Evolutionary conservation across 2,329 filamentous ascomycete genomes (phyloP).

Genomic region (Bipolaris zeicola): DNA sequence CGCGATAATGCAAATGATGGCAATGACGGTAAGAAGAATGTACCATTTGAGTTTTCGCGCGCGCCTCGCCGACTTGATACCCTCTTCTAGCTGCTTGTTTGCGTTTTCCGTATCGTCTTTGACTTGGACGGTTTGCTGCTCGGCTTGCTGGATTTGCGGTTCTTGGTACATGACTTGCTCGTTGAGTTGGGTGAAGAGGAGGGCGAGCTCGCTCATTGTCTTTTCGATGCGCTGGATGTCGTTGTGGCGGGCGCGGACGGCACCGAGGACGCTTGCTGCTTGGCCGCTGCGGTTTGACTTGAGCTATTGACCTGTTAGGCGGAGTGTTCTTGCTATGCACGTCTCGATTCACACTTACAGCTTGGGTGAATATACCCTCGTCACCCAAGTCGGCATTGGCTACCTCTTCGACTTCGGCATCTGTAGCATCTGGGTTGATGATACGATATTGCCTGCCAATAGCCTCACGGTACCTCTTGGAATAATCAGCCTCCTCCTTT

Average conservation of each 20-base stretch:
- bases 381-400: constrained; percentile 74
- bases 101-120: constrained; percentile 70
- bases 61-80: constrained; percentile 68
- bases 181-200: constrained; percentile 76
- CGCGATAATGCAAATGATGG: constrained; percentile 57
- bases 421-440: constrained; percentile 79
- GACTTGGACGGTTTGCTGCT: constrained; percentile 69
- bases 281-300: constrained; percentile 75
- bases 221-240: constrained; percentile 81
- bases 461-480: constrained; percentile 74
- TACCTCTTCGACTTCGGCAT: constrained; percentile 72
- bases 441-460: constrained; percentile 81
- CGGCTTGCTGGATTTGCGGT: constrained; percentile 63
- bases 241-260: constrained; percentile 80
- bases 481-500: constrained; percentile 72
- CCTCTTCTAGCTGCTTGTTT: constrained; percentile 71
- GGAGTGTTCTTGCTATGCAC: not conserved
- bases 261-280: constrained; percentile 74
- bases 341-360: constrained; percentile 61
- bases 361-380: constrained; percentile 81
- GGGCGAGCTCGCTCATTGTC: constrained; percentile 71
- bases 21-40: constrained; percentile 65
- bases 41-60: constrained; percentile 82
- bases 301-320: constrained; percentile 58
- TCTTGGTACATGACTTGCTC: constrained; percentile 77